Conservation (phyloP, 2,329 filamentous ascomycete genomes). For the Apiospora koreana region DNA sequence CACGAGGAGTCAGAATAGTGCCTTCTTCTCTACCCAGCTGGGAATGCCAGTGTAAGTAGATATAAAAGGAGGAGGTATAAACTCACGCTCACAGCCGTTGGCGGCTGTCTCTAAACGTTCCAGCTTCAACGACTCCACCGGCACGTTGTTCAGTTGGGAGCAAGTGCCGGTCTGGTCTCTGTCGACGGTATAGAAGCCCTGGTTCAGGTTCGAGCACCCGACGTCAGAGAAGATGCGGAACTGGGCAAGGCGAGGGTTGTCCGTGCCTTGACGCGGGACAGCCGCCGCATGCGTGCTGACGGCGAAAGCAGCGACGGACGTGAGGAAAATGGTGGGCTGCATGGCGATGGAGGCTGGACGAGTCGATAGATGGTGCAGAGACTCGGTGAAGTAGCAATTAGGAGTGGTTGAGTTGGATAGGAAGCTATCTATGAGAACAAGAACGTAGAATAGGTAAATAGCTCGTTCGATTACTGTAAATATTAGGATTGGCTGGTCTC, state of each 20-base stretch:
- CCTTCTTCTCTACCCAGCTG: too few relatives aligned
- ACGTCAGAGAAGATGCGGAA: conserved; percentile 16
- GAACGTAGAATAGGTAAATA: not conserved
- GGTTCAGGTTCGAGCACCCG: conserved; percentile 15
- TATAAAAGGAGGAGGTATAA: too few relatives aligned
- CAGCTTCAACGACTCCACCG: conserved; percentile 11
- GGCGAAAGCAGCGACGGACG: not conserved
- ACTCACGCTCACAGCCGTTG: conserved; percentile 14
- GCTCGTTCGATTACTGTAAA: not conserved
- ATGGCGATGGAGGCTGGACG: not conserved
- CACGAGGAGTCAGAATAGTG: not conserved
- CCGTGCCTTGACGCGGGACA: conserved; percentile 13
- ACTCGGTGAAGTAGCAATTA: not conserved
- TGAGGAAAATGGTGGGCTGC: conserved; percentile 5
- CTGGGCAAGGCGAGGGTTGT: conserved; percentile 16
- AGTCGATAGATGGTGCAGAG: not conserved
- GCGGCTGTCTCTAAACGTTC: not conserved
- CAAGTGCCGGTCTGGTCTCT: conserved; percentile 12
- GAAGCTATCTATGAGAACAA: not conserved
- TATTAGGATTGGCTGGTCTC: not conserved
- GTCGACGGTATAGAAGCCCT: conserved; percentile 18
- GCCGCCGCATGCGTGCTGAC: conserved; percentile 7
- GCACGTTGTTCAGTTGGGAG: not conserved
- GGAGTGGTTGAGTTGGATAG: not conserved
- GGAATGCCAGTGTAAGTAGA: not conserved